Base-by-base conservation (phyloP, 352 stramenopile genomes). In the Plasmopara muralis region DNA sequence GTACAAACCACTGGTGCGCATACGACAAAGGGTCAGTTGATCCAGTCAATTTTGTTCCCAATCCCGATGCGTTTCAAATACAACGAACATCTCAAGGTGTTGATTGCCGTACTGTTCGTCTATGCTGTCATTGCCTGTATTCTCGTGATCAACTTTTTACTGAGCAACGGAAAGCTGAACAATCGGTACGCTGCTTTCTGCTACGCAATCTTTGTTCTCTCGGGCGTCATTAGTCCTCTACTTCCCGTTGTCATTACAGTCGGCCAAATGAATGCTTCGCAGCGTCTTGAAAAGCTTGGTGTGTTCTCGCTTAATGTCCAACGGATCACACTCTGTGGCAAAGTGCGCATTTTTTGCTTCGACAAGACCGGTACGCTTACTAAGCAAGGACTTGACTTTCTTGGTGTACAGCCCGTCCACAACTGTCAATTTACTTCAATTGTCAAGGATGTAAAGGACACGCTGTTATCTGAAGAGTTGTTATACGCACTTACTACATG, bases 361-460 rank as follows among this genome's bases (percentile, higher is more conserved):
- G 89, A 97, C 72, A 97, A 97, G 62, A 97, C 89, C 0, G 89
- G 89, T 8, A 97, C 89, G 15, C 76, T 97, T 43, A 97, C 89
- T n/a, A 91, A 95, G 53, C 70, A 95, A 47, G 89, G 89, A 2
- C 60, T 97, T 5, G 78, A 95, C 47, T 95, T 92, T 59, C 55
- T 81, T 48, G 82, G 73, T 30, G 78, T 71, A 25, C 50, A 83
- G n/a, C 74, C 74, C 0, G 66, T 87, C 13, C 50, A 64, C 12
- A 63, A 80, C 25, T 64, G 55, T 20, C 52, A 54, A 29, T 83
- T 84, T 59, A 47, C 63, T 15, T 40, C 45, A 3, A 71, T 83
- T 33, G 70, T 72, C 58, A 93, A 74, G 60, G 85, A 74, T 47
- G 83, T 72, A 52, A 76, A 53, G 48, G 75, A 62, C 10, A 64